Base-by-base conservation (phyloP, 768 basidiomycete genomes). In the Mycena filopes region DNA sequence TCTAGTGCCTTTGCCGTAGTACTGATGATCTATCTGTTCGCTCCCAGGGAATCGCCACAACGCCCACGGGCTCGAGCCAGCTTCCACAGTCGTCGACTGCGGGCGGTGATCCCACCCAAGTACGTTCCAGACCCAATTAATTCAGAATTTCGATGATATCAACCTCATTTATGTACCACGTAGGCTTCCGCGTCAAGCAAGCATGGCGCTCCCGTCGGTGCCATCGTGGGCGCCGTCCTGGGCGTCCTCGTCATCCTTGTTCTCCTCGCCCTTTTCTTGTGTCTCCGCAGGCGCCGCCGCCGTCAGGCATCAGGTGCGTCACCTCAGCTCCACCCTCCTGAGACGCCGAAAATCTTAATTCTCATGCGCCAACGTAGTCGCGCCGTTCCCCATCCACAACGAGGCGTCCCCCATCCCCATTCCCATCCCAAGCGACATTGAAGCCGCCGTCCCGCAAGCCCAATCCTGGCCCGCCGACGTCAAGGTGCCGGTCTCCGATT, bases 141-240 rank as follows among this genome's bases (percentile, higher is more conserved):
- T n/a, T n/a, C n/a, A n/a, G n/a, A n/a, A n/a, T n/a, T n/a, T n/a
- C n/a, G n/a, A n/a, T n/a, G n/a, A n/a, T n/a, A 8, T n/a, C 20
- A 8, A n/a, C 13, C 2, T 41, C 5, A 9, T 21, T 5, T 13
- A 8, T 18, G 18, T 45, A 31, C 38, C n/a, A 16, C 9, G 40
- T 15, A 38, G 50, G 63, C 3, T 49, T 7, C 61, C 23, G 10
- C 46, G 21, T 33, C 40, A 13, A 25, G 21, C 8, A 42, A 43
- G 20, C 54, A 41, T n/a, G 33, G 26, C 12, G 28, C 66, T 0
- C 54, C 66, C 5, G 23, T 68, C 21, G 45, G 57, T 31, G 62
- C 62, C 25, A 68, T 68, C 33, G 47, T 68, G 6, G 67, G 67
- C 40, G 58, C 47, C 16, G 40, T 68, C 20, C 66, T 67, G 1